Evolutionary conservation across 2,329 filamentous ascomycete genomes (phyloP).

Genomic region (Penicillium sp.): DNA sequence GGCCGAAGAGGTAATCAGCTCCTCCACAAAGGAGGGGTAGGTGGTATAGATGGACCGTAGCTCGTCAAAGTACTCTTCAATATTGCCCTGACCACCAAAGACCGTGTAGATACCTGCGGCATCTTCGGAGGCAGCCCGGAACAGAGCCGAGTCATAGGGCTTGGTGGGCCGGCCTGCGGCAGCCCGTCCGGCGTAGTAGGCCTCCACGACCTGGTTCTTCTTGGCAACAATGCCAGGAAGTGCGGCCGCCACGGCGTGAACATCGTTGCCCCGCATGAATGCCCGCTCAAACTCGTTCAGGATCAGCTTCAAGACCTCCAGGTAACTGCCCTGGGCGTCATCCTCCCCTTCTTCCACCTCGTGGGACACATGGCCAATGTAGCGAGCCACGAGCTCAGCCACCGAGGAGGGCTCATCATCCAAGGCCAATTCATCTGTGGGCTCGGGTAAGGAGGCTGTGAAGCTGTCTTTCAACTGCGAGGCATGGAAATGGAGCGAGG

Average conservation of each 20-base stretch:
- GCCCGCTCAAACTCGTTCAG: constrained; percentile 95
- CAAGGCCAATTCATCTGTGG: constrained; percentile 95
- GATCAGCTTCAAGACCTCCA: constrained; percentile 88
- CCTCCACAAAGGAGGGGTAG: constrained; percentile 86
- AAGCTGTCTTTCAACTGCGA: constrained; percentile 92
- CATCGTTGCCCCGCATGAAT: constrained; percentile 93
- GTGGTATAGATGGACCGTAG: constrained; percentile 86
- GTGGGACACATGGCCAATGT: constrained; percentile 83
- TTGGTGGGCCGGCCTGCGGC: constrained; percentile 84
- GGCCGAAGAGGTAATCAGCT: constrained; percentile 77
- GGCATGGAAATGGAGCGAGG: constrained; percentile 92
- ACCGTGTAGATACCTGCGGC: constrained; percentile 87
- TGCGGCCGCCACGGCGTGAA: constrained; percentile 81
- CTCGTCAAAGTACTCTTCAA: constrained; percentile 99
- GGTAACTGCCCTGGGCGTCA: constrained; percentile 80
- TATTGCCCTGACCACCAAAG: constrained; percentile 96
- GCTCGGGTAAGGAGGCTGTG: constrained; percentile 76
- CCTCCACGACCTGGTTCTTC: constrained; percentile 84
- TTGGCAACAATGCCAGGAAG: constrained; percentile 90
- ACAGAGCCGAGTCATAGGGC: constrained; percentile 87
- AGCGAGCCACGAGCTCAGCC: constrained; percentile 86
- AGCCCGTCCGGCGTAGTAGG: constrained; percentile 87
- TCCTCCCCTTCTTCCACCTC: constrained; percentile 94
- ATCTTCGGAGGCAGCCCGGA: constrained; percentile 82
- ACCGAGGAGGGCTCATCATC: constrained; percentile 99